These are phyloP conservation scores for Triadica sebifera DNA, from an alignment of 345 rosid genomes.

Conservation along the genomic window DNA sequence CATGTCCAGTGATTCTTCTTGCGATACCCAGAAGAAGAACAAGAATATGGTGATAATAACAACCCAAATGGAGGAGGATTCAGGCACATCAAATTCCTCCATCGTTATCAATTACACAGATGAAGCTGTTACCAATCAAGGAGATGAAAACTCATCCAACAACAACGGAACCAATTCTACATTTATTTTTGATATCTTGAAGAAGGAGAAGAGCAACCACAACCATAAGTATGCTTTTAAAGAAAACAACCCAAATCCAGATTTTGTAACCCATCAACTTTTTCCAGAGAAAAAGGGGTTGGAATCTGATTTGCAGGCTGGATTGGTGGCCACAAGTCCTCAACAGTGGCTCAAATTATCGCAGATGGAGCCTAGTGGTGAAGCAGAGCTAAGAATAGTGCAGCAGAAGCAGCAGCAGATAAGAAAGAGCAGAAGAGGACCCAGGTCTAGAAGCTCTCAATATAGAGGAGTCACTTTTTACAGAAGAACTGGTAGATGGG, in stretches of 20 bases:
- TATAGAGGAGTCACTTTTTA: slow-evolving; percentile 36
- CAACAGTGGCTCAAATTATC: slow-evolving; percentile 52
- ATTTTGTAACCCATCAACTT: slow-evolving; percentile 38
- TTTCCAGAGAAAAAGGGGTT: slow-evolving; percentile 39
- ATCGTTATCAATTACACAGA: slow-evolving; percentile 37
- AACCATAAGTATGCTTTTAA: too few species aligned
- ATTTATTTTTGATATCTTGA: slow-evolving; percentile 43
- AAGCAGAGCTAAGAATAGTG: slow-evolving; percentile 31
- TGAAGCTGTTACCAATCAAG: slow-evolving; percentile 27
- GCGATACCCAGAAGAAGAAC: slow-evolving; percentile 12
- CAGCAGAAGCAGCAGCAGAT: slow-evolving; percentile 43
- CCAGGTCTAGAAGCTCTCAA: slow-evolving; percentile 35
- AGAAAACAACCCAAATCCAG: slow-evolving; percentile 1
- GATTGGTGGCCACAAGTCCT: neutral
- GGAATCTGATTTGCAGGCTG: slow-evolving; percentile 18
- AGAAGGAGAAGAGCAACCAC: slow-evolving; percentile 20
- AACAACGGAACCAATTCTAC: slow-evolving; percentile 24
- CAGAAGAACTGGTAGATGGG: slow-evolving; percentile 37
- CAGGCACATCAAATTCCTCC: slow-evolving; percentile 54
- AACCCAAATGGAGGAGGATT: slow-evolving; percentile 33
- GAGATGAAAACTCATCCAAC: slow-evolving; percentile 36
- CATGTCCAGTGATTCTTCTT: slow-evolving; percentile 32
- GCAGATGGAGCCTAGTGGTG: slow-evolving; percentile 21
- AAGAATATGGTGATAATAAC: neutral
- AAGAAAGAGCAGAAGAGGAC: slow-evolving; percentile 33